Evolutionary conservation across 345 rosid genomes (phyloP).

Genomic region (Balakata baccata): DNA sequence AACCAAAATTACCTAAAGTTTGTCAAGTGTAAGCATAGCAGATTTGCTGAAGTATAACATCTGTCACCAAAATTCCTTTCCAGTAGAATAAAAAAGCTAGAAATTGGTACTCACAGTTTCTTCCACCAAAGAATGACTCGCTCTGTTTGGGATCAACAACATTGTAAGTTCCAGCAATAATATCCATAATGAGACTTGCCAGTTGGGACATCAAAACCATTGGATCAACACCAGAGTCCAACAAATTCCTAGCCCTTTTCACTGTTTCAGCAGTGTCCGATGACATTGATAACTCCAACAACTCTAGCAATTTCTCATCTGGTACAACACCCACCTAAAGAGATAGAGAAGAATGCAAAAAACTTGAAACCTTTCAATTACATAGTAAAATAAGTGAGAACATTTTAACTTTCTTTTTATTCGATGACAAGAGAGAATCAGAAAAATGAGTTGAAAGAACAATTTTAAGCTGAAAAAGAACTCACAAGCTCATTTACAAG

Average conservation of each 20-base stretch:
- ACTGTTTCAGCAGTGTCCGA: slow-evolving; percentile 94
- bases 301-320: slow-evolving; percentile 87
- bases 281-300: slow-evolving; percentile 89
- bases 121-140: slow-evolving; percentile 52
- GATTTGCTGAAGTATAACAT: background rate
- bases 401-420: background rate
- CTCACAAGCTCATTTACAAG: slow-evolving; percentile 96
- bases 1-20: background rate
- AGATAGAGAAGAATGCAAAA: slow-evolving; percentile 8
- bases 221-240: slow-evolving; percentile 95
- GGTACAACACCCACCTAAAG: slow-evolving; percentile 90
- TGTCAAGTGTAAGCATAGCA: background rate
- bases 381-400: background rate
- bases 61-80: background rate
- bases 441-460: background rate
- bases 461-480: slow-evolving; percentile 10
- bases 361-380: slow-evolving; percentile 9
- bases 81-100: background rate
- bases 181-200: slow-evolving; percentile 95
- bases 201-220: slow-evolving; percentile 93
- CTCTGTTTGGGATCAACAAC: slow-evolving; percentile 44
- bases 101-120: slow-evolving; percentile 60
- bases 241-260: slow-evolving; percentile 85
- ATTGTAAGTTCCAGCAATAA: slow-evolving; percentile 86
- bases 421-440: background rate